Conservation (phyloP, 176 grass and related monocot genomes). For the Urochloa ruziziensis region DNA sequence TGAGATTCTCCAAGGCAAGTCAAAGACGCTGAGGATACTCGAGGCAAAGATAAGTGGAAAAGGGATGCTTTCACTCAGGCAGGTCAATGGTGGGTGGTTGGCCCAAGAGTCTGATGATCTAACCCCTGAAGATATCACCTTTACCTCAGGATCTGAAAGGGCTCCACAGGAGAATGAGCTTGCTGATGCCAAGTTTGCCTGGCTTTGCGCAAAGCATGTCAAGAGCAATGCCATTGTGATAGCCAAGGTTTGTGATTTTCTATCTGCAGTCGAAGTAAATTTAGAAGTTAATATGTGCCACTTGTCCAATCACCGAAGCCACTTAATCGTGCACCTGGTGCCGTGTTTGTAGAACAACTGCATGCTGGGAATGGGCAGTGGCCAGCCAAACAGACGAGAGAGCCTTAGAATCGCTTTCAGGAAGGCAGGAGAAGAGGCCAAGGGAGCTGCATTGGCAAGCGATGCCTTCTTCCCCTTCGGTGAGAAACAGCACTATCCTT, state of each 20-base stretch:
- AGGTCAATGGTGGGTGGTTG: constrained; percentile 80
- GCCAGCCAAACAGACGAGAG: not conserved
- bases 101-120: constrained; percentile 77
- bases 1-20: constrained; percentile 70
- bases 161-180: constrained; percentile 51
- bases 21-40: constrained; percentile 76
- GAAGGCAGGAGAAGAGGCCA: not conserved
- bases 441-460: not conserved
- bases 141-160: constrained; percentile 46
- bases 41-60: constrained; percentile 76
- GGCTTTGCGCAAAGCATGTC: constrained; percentile 93
- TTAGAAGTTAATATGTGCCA: not conserved
- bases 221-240: constrained; percentile 97
- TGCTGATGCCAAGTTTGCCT: constrained; percentile 78
- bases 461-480: not conserved
- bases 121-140: constrained; percentile 77
- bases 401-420: not conserved
- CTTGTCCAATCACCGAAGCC: not conserved
- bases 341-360: not conserved
- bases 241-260: constrained; percentile 50
- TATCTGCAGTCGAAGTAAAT: constrained; percentile 7
- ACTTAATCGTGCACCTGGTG: not conserved
- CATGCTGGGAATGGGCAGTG: not conserved
- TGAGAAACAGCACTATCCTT: not conserved
- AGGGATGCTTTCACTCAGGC: constrained; percentile 69